Conservation (phyloP, 768 basidiomycete genomes). For the Termitomyces heimii region DNA sequence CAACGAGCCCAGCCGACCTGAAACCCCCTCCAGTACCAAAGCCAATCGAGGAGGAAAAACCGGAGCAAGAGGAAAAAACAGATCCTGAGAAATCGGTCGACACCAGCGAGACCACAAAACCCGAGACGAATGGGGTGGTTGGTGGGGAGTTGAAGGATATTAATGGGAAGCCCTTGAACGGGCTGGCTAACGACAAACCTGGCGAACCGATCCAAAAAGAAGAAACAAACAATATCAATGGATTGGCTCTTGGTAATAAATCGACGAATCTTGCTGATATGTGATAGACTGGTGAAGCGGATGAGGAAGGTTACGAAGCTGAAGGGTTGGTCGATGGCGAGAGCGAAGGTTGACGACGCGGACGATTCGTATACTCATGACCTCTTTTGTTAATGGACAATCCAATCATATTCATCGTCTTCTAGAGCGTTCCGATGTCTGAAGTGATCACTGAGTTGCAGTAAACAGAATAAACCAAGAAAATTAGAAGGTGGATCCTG, state of each 20-base stretch:
- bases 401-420: neutral
- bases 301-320: neutral
- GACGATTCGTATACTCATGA: neutral
- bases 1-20: neutral
- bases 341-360: neutral
- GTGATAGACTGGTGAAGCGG: neutral
- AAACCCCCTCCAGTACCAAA: neutral
- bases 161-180: neutral
- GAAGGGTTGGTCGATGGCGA: neutral
- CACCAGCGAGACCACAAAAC: neutral
- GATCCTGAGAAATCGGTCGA: conserved; percentile 2
- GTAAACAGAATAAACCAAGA: neutral
- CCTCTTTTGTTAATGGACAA: neutral
- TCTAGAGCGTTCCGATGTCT: neutral
- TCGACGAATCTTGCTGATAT: neutral
- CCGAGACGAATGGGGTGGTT: neutral
- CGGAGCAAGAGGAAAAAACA: neutral
- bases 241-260: neutral
- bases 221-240: neutral
- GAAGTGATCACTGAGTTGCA: neutral
- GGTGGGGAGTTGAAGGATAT: neutral
- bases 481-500: too few relatives aligned
- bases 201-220: neutral
- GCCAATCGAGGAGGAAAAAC: neutral
- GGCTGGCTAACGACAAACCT: neutral